Base-by-base conservation (phyloP, 202 grass and related monocot genomes). In the Hordeum pubiflorum region DNA sequence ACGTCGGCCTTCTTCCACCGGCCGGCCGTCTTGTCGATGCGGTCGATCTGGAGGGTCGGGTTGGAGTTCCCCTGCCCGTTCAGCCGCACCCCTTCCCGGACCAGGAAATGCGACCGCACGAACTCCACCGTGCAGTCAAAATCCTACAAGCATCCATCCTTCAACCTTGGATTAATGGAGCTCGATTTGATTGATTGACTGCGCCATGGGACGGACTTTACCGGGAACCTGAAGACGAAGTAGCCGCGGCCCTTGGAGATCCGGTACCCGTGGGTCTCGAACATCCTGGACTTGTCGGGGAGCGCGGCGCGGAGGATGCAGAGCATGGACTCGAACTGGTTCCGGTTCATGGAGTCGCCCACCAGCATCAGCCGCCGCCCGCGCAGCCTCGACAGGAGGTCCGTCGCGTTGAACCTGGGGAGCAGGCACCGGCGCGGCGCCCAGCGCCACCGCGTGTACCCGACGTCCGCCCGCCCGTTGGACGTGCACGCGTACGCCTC, bases 271-370 rank as follows among this genome's bases (percentile, higher is more conserved):
- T 91, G 92, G 9, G 92, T 98, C 88, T 94, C 95, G 61, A 91
- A 91, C 90, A 98, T 83, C 81, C 82, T 86, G 31, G 86, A 50
- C 82, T 89, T 98, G 81, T 98, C 92, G 21, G 88, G 81, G 52
- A 94, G 80, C 3, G 84, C 86, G 34, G 89, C 84, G 10, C 84
- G 88, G 33, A 98, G 81, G 48, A 88, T 68, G 73, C 95, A 98
- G 46, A 93, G 79, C 90, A 98, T 70, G 7, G 95, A 98, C 84
- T 98, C 95, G 70, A 91, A 98, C 76, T 98, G 90, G 76, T 98
- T 94, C 61, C 95, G 91, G 69, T 94, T 98, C 95, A 98, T 98
- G 56, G 92, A 98, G 84, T 98, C 95, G 79, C 95, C 92, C 10
- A 98, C 84, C 6, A 98, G 86, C 95, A 98, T 84, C 84, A 98